Base-by-base conservation (phyloP, 768 basidiomycete species). In the Pulveroboletus sp. region DNA sequence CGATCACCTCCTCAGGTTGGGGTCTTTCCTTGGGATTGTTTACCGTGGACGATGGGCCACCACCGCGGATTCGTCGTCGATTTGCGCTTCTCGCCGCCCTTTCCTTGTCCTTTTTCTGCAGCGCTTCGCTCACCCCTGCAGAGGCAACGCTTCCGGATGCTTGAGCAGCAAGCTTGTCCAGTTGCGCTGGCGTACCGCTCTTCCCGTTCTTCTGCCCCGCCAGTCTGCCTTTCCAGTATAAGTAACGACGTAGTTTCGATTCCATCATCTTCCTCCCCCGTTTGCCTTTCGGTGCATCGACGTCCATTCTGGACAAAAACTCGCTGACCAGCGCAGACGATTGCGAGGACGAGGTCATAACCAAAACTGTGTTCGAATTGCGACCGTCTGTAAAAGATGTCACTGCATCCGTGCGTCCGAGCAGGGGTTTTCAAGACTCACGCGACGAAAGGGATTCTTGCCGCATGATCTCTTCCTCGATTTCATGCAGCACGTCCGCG, bases 341-440 rank as follows among this genome's bases (percentile, higher is more conserved):
- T 30, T 83, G 77, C 16, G 84, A 76, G 0, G 93, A 92, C 1
- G 85, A 82, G 4, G 86, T 81, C 93, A 99, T 95, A 48, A 98
- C 74, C 24, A 98, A 80, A 9, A 94, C 79, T 2, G 80, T 81
- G 57, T 97, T 86, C 17, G 79, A 80, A 3, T 85, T 86, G 4
- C 76, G 76, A 12, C 62, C 57, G 5, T 62, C 75, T 60, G 32
- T 12, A 22, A 44, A 44, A n/a, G 39, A 5, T 19, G 22, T 47
- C 24, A 60, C 39, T 26, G 32, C n/a, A 10, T 27, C 14, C n/a
- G 7, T 1, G 10, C 23, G 11, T 20, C 30, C n/a, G 20, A 32
- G 9, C 10, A 17, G 3, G 45, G 23, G 14, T 6, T n/a, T n/a
- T n/a, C 2, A 17, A 19, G 6, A 26, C 61, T 51, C 34, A 65